Percentiles rank a stretch among this genome's conserved stretches.
These are phyloP conservation scores for Noccaea caerulescens DNA, from an alignment of 345 rosid genomes.

Conservation along the genomic window DNA sequence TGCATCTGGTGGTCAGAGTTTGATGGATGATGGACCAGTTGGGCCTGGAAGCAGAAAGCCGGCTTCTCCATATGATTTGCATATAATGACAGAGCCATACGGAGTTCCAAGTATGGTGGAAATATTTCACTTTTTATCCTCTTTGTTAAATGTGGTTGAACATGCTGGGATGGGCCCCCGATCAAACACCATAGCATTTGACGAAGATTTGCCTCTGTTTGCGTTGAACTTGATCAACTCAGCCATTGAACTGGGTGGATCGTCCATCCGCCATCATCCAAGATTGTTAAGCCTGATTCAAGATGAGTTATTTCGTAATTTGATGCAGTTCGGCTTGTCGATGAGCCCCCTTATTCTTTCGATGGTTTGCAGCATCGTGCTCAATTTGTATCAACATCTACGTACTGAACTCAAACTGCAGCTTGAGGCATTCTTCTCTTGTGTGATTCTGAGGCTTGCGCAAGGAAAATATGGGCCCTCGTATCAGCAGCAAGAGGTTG, in stretches of 20 bases:
- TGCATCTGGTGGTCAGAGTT: constrained; percentile 58
- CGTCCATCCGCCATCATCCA: constrained; percentile 76
- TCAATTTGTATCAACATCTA: constrained; percentile 89
- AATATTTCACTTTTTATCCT: constrained; percentile 88
- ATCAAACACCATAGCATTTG: constrained; percentile 82
- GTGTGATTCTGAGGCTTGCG: constrained; percentile 95
- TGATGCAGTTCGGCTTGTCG: constrained; percentile 96
- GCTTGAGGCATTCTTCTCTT: constrained; percentile 98
- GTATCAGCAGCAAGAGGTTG: constrained; percentile 98
- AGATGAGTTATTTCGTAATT: constrained; percentile 91
- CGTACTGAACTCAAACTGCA: constrained; percentile 87
- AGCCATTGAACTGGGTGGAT: constrained; percentile 88
- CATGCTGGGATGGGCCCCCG: constrained; percentile 73
- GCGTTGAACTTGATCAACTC: constrained; percentile 95
- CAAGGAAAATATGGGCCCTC: constrained; percentile 94
- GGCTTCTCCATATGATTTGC: constrained; percentile 69
- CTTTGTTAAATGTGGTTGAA: constrained; percentile 79
- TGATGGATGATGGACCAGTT: constrained; percentile 65
- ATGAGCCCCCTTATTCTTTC: constrained; percentile 96
- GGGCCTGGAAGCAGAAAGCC: constrained; percentile 68
- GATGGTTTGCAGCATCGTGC: constrained; percentile 92
- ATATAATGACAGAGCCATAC: constrained; percentile 87
- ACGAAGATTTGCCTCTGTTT: constrained; percentile 97
- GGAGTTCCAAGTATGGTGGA: constrained; percentile 99
- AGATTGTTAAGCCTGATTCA: constrained; percentile 86